Percentiles rank a stretch among this genome's conserved stretches.
Conservation (phyloP, 805 yeast species). For the Candida ovalis region DNA sequence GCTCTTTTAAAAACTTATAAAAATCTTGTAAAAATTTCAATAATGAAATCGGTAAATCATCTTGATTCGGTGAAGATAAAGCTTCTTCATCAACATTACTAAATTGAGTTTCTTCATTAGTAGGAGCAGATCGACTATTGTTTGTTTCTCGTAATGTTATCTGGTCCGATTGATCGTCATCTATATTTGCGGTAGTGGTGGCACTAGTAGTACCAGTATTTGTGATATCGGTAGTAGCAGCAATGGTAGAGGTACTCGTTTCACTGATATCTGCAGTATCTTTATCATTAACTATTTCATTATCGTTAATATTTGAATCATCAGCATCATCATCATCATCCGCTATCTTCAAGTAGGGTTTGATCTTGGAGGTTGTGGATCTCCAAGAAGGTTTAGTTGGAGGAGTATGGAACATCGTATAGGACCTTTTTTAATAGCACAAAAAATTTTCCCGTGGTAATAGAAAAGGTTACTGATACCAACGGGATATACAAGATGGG, state of each 20-base stretch:
- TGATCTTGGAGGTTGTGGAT: slow-evolving; percentile 19
- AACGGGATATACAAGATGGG: not conserved
- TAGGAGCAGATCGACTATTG: not conserved
- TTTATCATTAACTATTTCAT: not conserved
- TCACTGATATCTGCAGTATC: no score
- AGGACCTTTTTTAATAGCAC: not conserved
- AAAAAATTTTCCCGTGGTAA: no score
- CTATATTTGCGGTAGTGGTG: not conserved
- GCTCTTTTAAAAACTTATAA: slow-evolving; percentile 31
- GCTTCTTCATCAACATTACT: slow-evolving; percentile 1
- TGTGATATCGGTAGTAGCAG: not conserved
- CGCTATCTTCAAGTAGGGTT: slow-evolving; percentile 10
- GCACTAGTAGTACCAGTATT: slow-evolving; percentile 2
- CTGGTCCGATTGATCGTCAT: slow-evolving; percentile 1
- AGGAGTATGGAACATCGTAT: slow-evolving; percentile 32
- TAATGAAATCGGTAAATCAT: slow-evolving; percentile 27
- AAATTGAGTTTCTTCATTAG: not conserved
- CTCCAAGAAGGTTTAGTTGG: slow-evolving; percentile 31
- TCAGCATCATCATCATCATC: not conserved
- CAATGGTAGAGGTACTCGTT: no score
- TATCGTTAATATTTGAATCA: slow-evolving; percentile 10
- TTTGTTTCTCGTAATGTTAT: not conserved
- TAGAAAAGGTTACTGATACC: not conserved
- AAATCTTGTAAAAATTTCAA: slow-evolving; percentile 25
- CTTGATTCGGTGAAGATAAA: slow-evolving; percentile 4